Percentiles rank a stretch among this genome's conserved stretches.
Conservation (phyloP, 2,329 filamentous ascomycete species). For the Gnomoniopsis sp. region DNA sequence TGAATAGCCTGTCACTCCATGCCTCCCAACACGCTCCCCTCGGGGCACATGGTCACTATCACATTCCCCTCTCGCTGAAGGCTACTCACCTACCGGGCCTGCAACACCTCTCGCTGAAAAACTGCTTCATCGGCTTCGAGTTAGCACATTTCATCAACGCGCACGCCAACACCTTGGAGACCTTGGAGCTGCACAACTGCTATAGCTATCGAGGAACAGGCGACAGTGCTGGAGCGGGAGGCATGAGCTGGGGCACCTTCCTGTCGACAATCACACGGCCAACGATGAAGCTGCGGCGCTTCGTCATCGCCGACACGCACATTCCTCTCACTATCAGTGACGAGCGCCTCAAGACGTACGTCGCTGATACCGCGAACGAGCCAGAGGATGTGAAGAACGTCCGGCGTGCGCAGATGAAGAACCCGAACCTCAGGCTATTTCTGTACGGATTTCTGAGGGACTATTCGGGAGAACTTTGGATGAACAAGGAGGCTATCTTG, state of each 20-base stretch:
- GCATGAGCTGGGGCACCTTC: conserved; percentile 16
- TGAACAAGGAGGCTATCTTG: conserved; percentile 18
- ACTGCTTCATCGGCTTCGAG: conserved; percentile 19
- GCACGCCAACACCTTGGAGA: conserved; percentile 4
- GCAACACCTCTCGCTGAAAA: conserved; percentile 12
- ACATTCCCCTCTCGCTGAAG: conserved; percentile 16
- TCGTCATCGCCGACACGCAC: conserved; percentile 9
- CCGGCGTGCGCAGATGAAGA: conserved; percentile 10
- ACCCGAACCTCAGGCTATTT: conserved; percentile 10
- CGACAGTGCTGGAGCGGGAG: neutral
- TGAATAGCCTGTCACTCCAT: conserved; percentile 10
- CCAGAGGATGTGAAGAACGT: conserved; percentile 16
- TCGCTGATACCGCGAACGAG: conserved; percentile 11
- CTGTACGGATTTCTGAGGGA: conserved; percentile 16
- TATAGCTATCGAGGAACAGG: conserved; percentile 13
- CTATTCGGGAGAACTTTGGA: conserved; percentile 18
- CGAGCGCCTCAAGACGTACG: conserved; percentile 7
- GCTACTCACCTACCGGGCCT: conserved; percentile 15
- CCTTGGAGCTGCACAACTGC: conserved; percentile 16
- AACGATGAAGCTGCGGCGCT: neutral
- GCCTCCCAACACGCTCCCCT: conserved; percentile 16
- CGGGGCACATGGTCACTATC: conserved; percentile 13
- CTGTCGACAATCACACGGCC: conserved; percentile 12
- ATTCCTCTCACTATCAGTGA: conserved; percentile 16
- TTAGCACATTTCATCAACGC: conserved; percentile 18